A percentile compares a stretch with the other conserved stretches of the same genome.
phyloP scores from a whole-genome alignment of 139 green algal genomes.

The Microglena sp. region DNA sequence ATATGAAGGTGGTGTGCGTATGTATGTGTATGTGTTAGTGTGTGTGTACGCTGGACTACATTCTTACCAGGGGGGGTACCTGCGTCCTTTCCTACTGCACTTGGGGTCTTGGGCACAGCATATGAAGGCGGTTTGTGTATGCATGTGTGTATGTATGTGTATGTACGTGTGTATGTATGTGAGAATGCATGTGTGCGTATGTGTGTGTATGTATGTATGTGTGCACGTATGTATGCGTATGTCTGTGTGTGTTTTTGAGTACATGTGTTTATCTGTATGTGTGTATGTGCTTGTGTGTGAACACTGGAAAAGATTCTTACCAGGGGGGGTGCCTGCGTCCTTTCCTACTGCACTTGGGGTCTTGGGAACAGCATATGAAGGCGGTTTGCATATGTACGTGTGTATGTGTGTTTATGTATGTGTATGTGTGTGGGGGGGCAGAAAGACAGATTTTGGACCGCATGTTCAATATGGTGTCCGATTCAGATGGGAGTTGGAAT shows the following conservation, averaged over 20 bases:
- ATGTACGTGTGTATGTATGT: slow-evolving; percentile 26
- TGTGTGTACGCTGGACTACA: neutral
- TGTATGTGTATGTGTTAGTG: neutral
- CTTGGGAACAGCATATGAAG: slow-evolving; percentile 12
- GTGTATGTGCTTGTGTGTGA: neutral
- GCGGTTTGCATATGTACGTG: neutral
- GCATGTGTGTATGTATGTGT: neutral
- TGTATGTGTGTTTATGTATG: slow-evolving; percentile 12
- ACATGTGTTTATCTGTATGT: neutral
- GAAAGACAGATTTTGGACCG: too few species aligned
- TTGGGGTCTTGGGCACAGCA: slow-evolving; percentile 22
- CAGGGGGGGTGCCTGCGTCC: slow-evolving; percentile 16
- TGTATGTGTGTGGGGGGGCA: slow-evolving; percentile 21
- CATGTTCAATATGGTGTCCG: too few species aligned
- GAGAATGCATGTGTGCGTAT: neutral
- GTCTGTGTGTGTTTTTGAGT: slow-evolving; percentile 9
- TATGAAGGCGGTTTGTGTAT: slow-evolving; percentile 6
- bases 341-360: slow-evolving; percentile 21
- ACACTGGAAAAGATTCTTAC: neutral
- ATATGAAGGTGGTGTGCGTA: neutral
- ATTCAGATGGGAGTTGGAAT: too few species aligned
- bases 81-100: slow-evolving; percentile 17
- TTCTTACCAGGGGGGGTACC: slow-evolving; percentile 9
- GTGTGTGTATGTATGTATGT: slow-evolving; percentile 4
- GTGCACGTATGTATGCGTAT: neutral